Evolutionary conservation across 2,329 filamentous ascomycete species (phyloP).

Genomic region (Aspergillus jensenii): DNA sequence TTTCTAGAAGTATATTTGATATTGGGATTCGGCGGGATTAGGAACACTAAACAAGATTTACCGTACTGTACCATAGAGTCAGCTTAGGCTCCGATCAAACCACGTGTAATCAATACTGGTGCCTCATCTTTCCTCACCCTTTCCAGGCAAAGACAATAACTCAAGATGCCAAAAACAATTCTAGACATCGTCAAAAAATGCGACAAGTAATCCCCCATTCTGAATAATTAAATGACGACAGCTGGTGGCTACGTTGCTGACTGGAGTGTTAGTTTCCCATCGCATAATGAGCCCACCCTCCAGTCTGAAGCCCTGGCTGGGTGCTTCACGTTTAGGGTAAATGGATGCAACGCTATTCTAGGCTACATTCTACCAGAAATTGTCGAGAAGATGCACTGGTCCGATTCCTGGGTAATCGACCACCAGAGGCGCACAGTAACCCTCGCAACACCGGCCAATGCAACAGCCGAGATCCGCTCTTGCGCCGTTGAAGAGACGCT

Average conservation of each 20-base stretch:
- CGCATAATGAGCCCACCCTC: background rate
- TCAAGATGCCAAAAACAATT: background rate
- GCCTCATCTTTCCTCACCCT: too few species aligned
- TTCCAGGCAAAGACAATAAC: too few species aligned
- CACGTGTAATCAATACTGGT: too few species aligned
- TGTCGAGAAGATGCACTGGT: background rate
- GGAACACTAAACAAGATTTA: too few species aligned
- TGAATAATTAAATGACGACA: background rate
- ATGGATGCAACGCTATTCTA: background rate
- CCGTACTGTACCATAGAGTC: too few species aligned
- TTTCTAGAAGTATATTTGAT: too few species aligned
- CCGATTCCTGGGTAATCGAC: slow-evolving; percentile 3
- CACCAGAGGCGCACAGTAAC: background rate
- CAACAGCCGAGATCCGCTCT: background rate
- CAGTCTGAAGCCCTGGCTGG: background rate
- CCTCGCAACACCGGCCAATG: background rate
- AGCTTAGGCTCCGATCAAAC: too few species aligned
- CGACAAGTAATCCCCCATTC: background rate
- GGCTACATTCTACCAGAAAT: slow-evolving; percentile 4
- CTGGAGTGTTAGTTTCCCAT: background rate
- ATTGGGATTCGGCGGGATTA: too few species aligned
- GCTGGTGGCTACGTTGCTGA: too few species aligned
- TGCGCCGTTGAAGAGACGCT: background rate
- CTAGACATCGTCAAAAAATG: slow-evolving; percentile 2
- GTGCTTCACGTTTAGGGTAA: slow-evolving; percentile 7